phyloP scores from a whole-genome alignment of 2,329 filamentous ascomycete species.

The Epichloe bromicola region DNA sequence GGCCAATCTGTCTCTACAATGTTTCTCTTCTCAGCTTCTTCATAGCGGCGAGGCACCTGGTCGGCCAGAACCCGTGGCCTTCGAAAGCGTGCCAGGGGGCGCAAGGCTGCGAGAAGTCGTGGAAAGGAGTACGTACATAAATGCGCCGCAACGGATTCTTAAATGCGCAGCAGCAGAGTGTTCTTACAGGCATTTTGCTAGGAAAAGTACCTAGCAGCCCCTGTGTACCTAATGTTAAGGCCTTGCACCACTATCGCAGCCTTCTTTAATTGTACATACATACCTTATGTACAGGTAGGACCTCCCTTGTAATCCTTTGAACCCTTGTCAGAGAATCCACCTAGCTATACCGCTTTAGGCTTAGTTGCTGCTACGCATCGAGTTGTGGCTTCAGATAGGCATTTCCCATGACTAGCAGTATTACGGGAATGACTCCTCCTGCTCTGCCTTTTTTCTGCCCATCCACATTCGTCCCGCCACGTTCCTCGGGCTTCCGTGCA shows the following conservation, averaged over 20 bases:
- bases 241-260: too few relatives aligned
- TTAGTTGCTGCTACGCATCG: not conserved
- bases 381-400: not conserved
- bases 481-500: not conserved
- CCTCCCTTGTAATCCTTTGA: too few relatives aligned
- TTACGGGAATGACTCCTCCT: constrained; percentile 1
- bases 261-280: too few relatives aligned
- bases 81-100: too few relatives aligned
- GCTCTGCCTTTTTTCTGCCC: not conserved
- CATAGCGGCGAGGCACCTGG: not conserved
- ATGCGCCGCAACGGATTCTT: not conserved
- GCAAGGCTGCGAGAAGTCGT: too few relatives aligned
- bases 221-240: too few relatives aligned
- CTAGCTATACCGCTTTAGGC: too few relatives aligned
- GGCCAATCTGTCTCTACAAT: not conserved
- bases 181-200: not conserved
- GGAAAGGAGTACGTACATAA: not conserved
- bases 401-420: not conserved
- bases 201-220: not conserved
- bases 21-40: not conserved
- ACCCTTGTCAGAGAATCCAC: too few relatives aligned
- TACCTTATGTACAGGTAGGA: too few relatives aligned
- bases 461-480: not conserved
- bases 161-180: too few relatives aligned
- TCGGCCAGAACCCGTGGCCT: not conserved